Conservation (phyloP, 805 yeast species). For the Candida quercuum region DNA sequence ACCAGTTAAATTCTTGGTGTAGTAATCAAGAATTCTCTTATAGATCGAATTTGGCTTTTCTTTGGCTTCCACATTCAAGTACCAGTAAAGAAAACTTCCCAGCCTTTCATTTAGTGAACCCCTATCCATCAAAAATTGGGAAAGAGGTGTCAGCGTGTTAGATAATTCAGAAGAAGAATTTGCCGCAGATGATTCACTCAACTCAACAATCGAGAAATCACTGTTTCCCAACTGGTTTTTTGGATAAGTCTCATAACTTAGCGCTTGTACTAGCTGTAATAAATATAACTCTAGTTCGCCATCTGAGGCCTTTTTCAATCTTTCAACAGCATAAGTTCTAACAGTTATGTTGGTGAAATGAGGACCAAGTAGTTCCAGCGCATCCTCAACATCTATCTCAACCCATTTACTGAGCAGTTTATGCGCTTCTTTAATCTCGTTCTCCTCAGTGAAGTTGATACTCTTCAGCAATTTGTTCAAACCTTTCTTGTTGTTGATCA, state of each 20-base stretch:
- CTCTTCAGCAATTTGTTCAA: conserved; percentile 81
- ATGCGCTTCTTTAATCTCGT: conserved; percentile 74
- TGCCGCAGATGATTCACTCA: conserved; percentile 22
- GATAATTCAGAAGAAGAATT: conserved; percentile 18
- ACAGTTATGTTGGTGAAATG: conserved; percentile 68
- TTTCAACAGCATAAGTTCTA: conserved; percentile 81
- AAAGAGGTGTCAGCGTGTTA: conserved; percentile 50
- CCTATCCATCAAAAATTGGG: conserved; percentile 69
- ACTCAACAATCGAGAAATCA: conserved; percentile 34
- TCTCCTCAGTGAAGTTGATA: conserved; percentile 81
- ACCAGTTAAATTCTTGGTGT: conserved; percentile 29
- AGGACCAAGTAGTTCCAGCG: conserved; percentile 79
- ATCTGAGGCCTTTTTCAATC: conserved; percentile 73
- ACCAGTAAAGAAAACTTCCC: conserved; percentile 89
- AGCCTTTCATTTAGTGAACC: conserved; percentile 60
- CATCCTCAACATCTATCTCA: conserved; percentile 77
- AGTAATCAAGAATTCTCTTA: conserved; percentile 42
- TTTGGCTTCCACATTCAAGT: conserved; percentile 79
- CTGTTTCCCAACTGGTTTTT: conserved; percentile 13
- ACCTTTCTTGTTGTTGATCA: conserved; percentile 61
- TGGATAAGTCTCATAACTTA: conserved; percentile 58
- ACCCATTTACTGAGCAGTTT: conserved; percentile 67
- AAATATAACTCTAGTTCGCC: conserved; percentile 76
- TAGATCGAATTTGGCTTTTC: conserved; percentile 48
- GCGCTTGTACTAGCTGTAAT: conserved; percentile 86